Evolutionary conservation across 2,329 filamentous ascomycete genomes (phyloP).

Genomic region (Sclerotinia spermophila): DNA sequence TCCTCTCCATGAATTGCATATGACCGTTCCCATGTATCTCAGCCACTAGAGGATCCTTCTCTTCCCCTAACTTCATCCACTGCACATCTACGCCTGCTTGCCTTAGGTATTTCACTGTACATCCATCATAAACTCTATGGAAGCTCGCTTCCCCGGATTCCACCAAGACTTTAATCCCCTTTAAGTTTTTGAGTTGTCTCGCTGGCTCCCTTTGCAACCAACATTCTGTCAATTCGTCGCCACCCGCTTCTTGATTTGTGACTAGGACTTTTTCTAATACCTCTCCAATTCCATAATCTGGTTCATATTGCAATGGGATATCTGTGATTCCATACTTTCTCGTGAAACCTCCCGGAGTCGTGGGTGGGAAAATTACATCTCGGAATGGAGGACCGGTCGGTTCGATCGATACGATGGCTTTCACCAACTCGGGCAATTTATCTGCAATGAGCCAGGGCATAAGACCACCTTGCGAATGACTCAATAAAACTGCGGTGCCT

Average conservation of each 20-base stretch:
- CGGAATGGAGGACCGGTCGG: conserved; percentile 47
- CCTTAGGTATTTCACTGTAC: conserved; percentile 41
- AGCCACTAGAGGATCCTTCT: background rate
- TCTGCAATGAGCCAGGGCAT: conserved; percentile 44
- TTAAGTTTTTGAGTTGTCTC: conserved; percentile 40
- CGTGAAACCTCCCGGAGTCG: conserved; percentile 31
- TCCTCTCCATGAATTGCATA: conserved; percentile 49
- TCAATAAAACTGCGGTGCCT: conserved; percentile 28
- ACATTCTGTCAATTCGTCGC: conserved; percentile 20
- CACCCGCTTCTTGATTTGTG: background rate
- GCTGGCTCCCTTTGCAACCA: conserved; percentile 40
- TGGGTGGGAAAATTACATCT: conserved; percentile 33
- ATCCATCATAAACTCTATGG: conserved; percentile 47
- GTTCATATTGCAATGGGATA: conserved; percentile 45
- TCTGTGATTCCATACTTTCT: conserved; percentile 46
- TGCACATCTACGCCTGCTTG: conserved; percentile 43
- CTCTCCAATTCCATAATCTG: background rate
- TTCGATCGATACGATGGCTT: conserved; percentile 45
- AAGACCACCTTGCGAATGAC: conserved; percentile 45
- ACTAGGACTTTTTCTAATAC: background rate
- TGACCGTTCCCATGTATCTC: conserved; percentile 47
- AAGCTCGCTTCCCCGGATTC: conserved; percentile 45
- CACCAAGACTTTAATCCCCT: conserved; percentile 38
- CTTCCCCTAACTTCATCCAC: conserved; percentile 40
- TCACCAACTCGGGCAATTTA: conserved; percentile 41